A percentile compares a stretch with the other conserved stretches of the same genome.
These are phyloP conservation scores for Schoenoplectus triqueter DNA, from an alignment of 202 grass and related monocot species.

Conservation along the genomic window DNA sequence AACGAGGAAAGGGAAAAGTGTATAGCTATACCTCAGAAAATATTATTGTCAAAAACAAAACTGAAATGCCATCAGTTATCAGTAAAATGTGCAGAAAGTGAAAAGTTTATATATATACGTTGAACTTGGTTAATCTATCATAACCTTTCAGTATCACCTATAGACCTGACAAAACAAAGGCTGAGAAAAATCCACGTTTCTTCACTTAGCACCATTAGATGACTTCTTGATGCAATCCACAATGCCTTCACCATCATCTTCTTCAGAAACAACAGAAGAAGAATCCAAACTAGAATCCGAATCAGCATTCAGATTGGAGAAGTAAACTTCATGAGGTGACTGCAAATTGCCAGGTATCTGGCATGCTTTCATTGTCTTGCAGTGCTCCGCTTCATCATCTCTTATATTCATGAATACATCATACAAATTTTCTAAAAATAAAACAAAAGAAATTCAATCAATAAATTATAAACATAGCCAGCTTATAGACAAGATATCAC, in stretches of 20 bases:
- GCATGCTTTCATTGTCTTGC: conserved; percentile 96
- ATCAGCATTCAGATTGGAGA: conserved; percentile 9
- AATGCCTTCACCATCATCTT: conserved; percentile 49
- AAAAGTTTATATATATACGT: conserved; percentile 9
- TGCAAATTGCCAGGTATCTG: conserved; percentile 72
- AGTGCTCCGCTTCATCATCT: conserved; percentile 83
- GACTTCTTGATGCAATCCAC: conserved; percentile 43
- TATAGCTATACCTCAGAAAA: not conserved
- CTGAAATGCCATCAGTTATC: not conserved
- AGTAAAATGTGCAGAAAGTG: not conserved
- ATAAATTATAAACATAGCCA: not conserved
- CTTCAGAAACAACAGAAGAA: conserved; percentile 16
- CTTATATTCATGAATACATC: conserved; percentile 90
- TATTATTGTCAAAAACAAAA: not conserved
- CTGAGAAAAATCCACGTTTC: not conserved
- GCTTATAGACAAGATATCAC: conserved; percentile 8
- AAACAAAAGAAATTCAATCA: not conserved
- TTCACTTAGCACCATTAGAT: conserved; percentile 31
- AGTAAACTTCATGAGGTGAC: conserved; percentile 63
- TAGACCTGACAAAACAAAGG: not conserved
- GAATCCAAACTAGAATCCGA: conserved; percentile 23
- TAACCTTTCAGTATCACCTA: not conserved
- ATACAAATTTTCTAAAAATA: conserved; percentile 69
- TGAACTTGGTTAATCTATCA: not conserved
- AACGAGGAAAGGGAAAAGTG: not conserved